Evolutionary conservation across 257 asterid species (phyloP).

Genomic region (Jacaranda copaia): DNA sequence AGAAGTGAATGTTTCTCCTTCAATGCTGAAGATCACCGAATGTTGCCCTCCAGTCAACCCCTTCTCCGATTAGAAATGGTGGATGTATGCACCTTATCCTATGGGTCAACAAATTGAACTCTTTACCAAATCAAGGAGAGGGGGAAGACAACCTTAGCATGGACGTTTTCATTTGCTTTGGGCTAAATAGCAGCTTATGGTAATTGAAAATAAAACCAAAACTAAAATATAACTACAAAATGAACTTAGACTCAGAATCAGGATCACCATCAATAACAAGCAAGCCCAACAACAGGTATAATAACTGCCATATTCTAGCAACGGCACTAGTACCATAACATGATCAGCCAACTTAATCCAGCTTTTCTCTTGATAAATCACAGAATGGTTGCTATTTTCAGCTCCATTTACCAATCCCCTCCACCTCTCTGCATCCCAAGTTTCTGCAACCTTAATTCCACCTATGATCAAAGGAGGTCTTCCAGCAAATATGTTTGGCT

Average conservation of each 20-base stretch:
- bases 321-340: slow-evolving; percentile 24
- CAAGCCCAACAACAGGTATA: background rate
- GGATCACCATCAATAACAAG: background rate
- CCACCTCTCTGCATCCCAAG: slow-evolving; percentile 26
- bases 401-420: background rate
- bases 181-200: background rate
- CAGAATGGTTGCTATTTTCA: slow-evolving; percentile 26
- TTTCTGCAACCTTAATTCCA: background rate
- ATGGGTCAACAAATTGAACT: no score
- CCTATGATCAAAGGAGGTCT: background rate
- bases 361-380: slow-evolving; percentile 9
- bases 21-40: background rate
- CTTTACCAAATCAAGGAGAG: no score
- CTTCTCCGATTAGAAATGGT: background rate
- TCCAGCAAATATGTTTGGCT: background rate
- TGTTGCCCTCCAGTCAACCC: background rate
- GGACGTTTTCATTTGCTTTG: no score
- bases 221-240: background rate
- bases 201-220: background rate
- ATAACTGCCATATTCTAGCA: slow-evolving; percentile 2
- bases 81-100: background rate
- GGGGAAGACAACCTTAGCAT: no score
- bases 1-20: background rate
- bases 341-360: background rate
- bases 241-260: slow-evolving; percentile 16